Percentiles rank a stretch among this genome's conserved stretches.
phyloP scores from a whole-genome alignment of 208 protist genomes.

The Balamuthia mandrillaris region DNA sequence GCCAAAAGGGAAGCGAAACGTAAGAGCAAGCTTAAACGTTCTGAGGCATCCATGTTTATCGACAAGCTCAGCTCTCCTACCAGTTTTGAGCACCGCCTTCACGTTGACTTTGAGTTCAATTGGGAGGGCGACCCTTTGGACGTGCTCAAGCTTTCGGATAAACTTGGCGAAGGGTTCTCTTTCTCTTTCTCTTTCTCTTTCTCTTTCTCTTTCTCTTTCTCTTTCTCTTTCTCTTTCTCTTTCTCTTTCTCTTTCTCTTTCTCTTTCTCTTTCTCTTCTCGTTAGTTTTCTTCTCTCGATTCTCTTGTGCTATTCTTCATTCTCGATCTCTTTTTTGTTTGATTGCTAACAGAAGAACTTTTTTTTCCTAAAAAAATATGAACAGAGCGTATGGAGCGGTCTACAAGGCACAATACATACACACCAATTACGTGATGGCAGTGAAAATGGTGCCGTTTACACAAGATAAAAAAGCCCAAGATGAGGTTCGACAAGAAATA shows the following conservation, averaged over 20 bases:
- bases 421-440: constrained; percentile 28
- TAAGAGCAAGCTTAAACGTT: not conserved
- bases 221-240: not conserved
- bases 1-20: not conserved
- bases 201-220: not conserved
- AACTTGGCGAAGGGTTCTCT: not conserved
- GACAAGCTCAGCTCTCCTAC: no score
- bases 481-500: constrained; percentile 8
- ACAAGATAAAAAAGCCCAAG: not conserved
- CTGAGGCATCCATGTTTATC: no score
- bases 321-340: no score
- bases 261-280: not conserved
- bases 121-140: not conserved
- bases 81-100: not conserved
- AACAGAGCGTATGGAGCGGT: constrained; percentile 4
- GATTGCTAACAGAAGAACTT: no score
- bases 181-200: not conserved
- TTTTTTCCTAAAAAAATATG: no score
- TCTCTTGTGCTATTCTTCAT: no score
- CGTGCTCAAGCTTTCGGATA: constrained; percentile 4
- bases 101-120: not conserved
- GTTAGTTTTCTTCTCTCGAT: no score
- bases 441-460: not conserved
- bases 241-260: not conserved
- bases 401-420: not conserved